Base-by-base conservation (phyloP, 495 filamentous ascomycete species). In the Pyrenopolyporus hunteri region DNA sequence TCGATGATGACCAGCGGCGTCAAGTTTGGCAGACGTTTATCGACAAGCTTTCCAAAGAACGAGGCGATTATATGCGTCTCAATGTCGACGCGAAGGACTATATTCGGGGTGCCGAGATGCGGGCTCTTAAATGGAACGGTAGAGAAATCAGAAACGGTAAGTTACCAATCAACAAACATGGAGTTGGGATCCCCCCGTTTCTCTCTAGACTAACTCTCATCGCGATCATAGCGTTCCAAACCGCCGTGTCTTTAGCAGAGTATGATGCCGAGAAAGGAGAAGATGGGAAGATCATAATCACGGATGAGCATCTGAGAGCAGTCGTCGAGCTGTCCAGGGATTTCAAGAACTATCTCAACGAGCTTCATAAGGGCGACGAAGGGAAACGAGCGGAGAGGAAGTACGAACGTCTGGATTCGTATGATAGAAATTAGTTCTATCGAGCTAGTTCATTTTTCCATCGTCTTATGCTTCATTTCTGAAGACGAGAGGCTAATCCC, bases 221-320 rank as follows among this genome's bases (percentile, higher is more conserved):
- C 23, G 4, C 4, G 64, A 72, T 31, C 17, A 22, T n/a, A 67
- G 76, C 75, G 2, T 75, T 77, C 42, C 72, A 76, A 40, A 81
- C 70, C 2, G 78, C 76, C 4, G 63, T 73, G 2, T 68, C 73
- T 0, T 53, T 78, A 3, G 76, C 77, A 0, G 70, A 68, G 32
- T 68, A 56, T 48, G 31, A 54, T 0, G 26, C 16, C 4, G 39
- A 51, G 47, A 43, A 40, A 19, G 32, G 33, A 16, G 22, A 43
- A 17, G 39, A 43, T 13, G 19, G 39, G 39, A 43, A 43, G 9
- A 43, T 43, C 5, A 20, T 43, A 19, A 25, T 43, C 19, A 43
- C 20, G 16, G 39, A 23, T 14, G 46, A 59, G 25, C 57, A 66
- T 19, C 47, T 63, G 17, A 39, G 50, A 45, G 50, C 37, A 23